Base-by-base conservation (phyloP, 352 stramenopile species). In the Phytophthora sojae region DNA sequence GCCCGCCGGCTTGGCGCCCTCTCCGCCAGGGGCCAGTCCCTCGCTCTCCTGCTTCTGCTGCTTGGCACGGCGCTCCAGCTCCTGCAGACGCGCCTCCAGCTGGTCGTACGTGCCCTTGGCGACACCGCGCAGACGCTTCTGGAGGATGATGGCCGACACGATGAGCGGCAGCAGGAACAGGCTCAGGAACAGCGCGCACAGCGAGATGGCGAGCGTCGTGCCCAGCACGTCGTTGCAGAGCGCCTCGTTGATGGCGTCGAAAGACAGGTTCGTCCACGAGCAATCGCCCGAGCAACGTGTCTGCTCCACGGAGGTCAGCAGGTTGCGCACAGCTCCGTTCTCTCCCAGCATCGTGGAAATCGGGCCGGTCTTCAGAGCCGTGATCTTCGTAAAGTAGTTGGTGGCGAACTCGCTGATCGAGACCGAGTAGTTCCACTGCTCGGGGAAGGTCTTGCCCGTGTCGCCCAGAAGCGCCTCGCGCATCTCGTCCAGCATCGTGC, bases 41-140 rank as follows among this genome's bases (percentile, higher is more conserved):
- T 84, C 35, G 51, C 60, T 60, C 30, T 62, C 72, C 26, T 42
- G 42, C 55, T 70, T 82, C 66, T 67, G 71, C 47, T 79, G 74
- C 73, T 89, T 90, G n/a, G 73, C 76, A 23, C 86, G 82, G 7
- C 71, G 77, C 67, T 92, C 86, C 51, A 94, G 80, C 49, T 85
- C 76, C 68, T 92, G 84, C 11, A 94, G 67, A 1, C 86, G 83
- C 58, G 79, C 75, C 72, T 94, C 86, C 26, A 94, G 73, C 58
- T 92, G 83, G 64, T 93, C 83, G 80, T 94, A 93, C 47, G 87
- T 89, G 59, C 87, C 88, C 61, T 94, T 92, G 69, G 89, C 90
- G 54, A 75, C 79, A 14, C 88, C 88, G 19, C 88, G 88, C 47
- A 96, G 76, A 1, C 86, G 82, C 70, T 96, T 96, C 69, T 96